Conservation (phyloP, 805 yeast genomes). For the Cyberlindnera mississippiensis region DNA sequence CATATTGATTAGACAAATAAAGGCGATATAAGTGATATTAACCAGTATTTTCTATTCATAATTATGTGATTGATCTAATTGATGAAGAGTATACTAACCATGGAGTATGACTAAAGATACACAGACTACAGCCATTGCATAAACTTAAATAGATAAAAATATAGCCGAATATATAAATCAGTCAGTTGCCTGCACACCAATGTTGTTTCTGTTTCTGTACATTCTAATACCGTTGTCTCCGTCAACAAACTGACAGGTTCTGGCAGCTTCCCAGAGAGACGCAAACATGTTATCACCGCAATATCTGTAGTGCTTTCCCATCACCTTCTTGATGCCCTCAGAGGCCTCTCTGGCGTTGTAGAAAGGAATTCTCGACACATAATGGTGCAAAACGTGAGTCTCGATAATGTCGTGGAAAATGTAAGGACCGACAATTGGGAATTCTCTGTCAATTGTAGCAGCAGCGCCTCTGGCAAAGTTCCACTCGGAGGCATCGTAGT, state of each 20-base stretch:
- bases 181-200: conserved; percentile 34
- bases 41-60: too few relatives aligned
- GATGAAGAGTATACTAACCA: too few relatives aligned
- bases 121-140: too few relatives aligned
- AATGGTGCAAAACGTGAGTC: conserved; percentile 88
- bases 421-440: conserved; percentile 59
- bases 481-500: conserved; percentile 54
- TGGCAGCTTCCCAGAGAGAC: conserved; percentile 51
- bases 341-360: conserved; percentile 79
- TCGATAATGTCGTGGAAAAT: conserved; percentile 88
- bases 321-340: conserved; percentile 73
- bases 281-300: conserved; percentile 58
- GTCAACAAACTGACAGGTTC: conserved; percentile 70
- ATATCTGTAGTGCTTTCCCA: conserved; percentile 76
- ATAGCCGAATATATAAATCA: not conserved
- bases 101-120: too few relatives aligned
- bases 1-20: not conserved
- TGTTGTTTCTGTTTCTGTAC: conserved; percentile 56
- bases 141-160: too few relatives aligned
- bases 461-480: conserved; percentile 66
- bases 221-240: conserved; percentile 62
- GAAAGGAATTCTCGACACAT: conserved; percentile 79
- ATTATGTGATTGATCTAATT: too few relatives aligned
- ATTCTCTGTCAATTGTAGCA: conserved; percentile 59
- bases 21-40: not conserved